These are phyloP conservation scores for Sonneratia caseolaris DNA, from an alignment of 345 rosid genomes.

Conservation along the genomic window DNA sequence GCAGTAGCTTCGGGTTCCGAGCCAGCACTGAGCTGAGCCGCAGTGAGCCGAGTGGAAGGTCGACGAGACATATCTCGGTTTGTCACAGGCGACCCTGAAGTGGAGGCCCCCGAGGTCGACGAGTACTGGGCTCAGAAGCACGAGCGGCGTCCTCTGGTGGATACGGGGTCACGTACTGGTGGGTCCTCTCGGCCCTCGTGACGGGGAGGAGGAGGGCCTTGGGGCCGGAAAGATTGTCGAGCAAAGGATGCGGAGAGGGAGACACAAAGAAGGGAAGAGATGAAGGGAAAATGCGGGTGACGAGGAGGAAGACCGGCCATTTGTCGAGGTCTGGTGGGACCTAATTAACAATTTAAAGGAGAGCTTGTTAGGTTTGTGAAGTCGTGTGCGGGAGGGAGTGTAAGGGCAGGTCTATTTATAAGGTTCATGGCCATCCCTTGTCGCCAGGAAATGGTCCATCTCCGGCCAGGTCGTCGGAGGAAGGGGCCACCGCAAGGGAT, in stretches of 20 bases:
- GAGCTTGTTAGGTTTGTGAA: too few relatives aligned
- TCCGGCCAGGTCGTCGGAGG: too few relatives aligned
- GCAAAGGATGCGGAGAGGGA: not conserved
- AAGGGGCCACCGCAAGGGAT: too few relatives aligned
- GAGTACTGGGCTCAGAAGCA: constrained; percentile 21
- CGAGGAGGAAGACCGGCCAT: too few relatives aligned
- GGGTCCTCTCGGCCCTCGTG: constrained; percentile 23
- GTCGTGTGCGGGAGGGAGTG: too few relatives aligned
- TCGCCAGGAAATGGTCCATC: too few relatives aligned
- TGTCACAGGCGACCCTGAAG: constrained; percentile 41
- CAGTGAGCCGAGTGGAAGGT: constrained; percentile 28
- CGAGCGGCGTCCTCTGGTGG: constrained; percentile 29
- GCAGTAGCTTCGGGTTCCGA: constrained; percentile 18
- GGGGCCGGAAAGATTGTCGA: constrained; percentile 25
- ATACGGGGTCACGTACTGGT: constrained; percentile 24
- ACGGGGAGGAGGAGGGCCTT: constrained; percentile 32
- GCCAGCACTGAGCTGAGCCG: constrained; percentile 27
- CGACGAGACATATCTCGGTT: constrained; percentile 27
- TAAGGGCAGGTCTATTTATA: too few relatives aligned
- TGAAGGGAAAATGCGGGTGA: not conserved
- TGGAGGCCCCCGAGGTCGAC: constrained; percentile 36
- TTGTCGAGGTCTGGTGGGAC: too few relatives aligned
- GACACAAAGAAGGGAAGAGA: not conserved
- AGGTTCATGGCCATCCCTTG: too few relatives aligned
- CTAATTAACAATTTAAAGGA: too few relatives aligned